Conservation (phyloP, 352 stramenopile genomes). For the Phytopythium litorale region DNA sequence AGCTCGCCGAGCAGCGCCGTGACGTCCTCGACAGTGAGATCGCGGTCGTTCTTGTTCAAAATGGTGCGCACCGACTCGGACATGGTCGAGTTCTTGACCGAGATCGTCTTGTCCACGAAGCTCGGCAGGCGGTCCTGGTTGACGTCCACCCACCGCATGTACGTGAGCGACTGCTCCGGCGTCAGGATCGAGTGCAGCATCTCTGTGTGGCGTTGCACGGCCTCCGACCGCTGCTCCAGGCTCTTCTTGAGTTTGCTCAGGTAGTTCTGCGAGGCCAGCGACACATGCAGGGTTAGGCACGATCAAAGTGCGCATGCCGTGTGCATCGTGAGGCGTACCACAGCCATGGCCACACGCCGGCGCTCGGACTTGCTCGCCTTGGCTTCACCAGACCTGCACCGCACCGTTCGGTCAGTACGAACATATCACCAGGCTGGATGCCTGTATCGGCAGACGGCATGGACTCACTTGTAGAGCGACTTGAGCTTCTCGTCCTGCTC, state of each 20-base stretch:
- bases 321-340: slow-evolving; percentile 33
- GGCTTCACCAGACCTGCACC: slow-evolving; percentile 55
- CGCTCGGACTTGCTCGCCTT: slow-evolving; percentile 84
- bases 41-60: slow-evolving; percentile 79
- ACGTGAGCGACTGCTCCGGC: slow-evolving; percentile 80
- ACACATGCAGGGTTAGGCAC: not conserved
- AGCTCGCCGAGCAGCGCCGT: slow-evolving; percentile 70
- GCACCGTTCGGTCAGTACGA: slow-evolving; percentile 4
- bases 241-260: slow-evolving; percentile 87
- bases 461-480: slow-evolving; percentile 72
- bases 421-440: not conserved
- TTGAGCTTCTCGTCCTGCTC: slow-evolving; percentile 90
- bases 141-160: slow-evolving; percentile 76
- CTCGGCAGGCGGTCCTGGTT: slow-evolving; percentile 68
- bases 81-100: slow-evolving; percentile 40
- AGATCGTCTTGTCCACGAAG: slow-evolving; percentile 62
- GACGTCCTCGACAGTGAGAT: slow-evolving; percentile 85
- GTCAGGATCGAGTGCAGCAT: slow-evolving; percentile 84
- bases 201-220: slow-evolving; percentile 76
- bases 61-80: slow-evolving; percentile 74
- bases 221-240: slow-evolving; percentile 71
- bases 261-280: slow-evolving; percentile 53
- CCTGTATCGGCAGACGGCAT: not conserved
- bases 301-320: not conserved
- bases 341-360: slow-evolving; percentile 73